These are phyloP conservation scores for Coriaria nepalensis DNA, from an alignment of 306 rosid species.

Conservation along the genomic window DNA sequence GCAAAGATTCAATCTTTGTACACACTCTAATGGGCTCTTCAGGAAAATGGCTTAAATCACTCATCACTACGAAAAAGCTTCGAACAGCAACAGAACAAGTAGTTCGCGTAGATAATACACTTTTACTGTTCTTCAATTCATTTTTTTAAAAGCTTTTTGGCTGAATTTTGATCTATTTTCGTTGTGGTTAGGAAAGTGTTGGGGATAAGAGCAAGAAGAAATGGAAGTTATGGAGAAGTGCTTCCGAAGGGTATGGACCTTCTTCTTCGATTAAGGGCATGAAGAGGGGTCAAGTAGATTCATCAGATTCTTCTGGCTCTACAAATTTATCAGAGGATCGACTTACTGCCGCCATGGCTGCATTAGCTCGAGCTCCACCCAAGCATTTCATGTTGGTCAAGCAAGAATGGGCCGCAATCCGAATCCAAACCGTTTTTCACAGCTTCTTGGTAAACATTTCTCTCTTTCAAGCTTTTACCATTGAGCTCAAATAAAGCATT, in stretches of 20 bases:
- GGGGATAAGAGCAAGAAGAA: conserved; percentile 54
- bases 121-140: background rate
- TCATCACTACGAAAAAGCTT: conserved; percentile 40
- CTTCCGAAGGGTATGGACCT: conserved; percentile 43
- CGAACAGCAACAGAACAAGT: conserved; percentile 32
- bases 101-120: background rate
- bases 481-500: background rate
- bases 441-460: conserved; percentile 45
- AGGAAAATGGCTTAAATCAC: conserved; percentile 72
- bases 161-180: background rate
- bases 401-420: conserved; percentile 73
- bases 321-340: conserved; percentile 26
- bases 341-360: conserved; percentile 56
- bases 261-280: conserved; percentile 9
- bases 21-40: conserved; percentile 57
- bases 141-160: background rate
- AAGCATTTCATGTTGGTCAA: conserved; percentile 48
- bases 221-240: conserved; percentile 77
- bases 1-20: too few relatives aligned
- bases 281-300: conserved; percentile 24
- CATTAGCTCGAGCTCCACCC: conserved; percentile 58
- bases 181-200: conserved; percentile 31
- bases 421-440: conserved; percentile 65
- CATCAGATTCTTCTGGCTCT: conserved; percentile 21
- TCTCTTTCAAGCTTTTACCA: background rate